Evolutionary conservation across 495 filamentous ascomycete genomes (phyloP).

Genomic region (Penicillium dipodomyicola): DNA sequence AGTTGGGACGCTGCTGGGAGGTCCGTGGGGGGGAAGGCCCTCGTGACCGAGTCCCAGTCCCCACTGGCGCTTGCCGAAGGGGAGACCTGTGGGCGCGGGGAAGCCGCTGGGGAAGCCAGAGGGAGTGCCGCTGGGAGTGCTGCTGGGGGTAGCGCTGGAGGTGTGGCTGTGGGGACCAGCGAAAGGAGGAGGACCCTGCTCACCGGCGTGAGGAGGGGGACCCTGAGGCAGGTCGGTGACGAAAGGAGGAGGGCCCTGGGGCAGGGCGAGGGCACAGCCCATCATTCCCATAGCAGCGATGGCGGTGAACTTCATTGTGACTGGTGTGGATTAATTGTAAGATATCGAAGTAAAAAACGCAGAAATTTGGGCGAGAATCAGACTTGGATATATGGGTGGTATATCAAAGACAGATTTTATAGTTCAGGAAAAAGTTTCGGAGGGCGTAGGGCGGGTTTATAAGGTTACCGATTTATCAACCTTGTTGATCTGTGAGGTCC

Average conservation of each 20-base stretch:
- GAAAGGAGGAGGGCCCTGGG: conserved; percentile 14
- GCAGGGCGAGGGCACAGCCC: conserved; percentile 30
- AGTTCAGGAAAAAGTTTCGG: not conserved
- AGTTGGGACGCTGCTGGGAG: not conserved
- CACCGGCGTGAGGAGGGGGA: conserved; percentile 1
- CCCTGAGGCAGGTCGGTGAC: conserved; percentile 17
- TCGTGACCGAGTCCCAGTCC: not conserved
- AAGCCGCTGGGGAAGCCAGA: not conserved
- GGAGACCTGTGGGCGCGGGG: not conserved
- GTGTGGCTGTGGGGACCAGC: conserved; percentile 1
- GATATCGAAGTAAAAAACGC: conserved; percentile 3
- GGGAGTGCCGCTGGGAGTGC: not conserved
- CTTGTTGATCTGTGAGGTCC: not conserved
- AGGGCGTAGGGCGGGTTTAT: conserved; percentile 14
- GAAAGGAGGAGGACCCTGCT: conserved; percentile 11
- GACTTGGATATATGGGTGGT: conserved; percentile 5
- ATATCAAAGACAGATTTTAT: conserved; percentile 8
- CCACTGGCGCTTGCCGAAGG: conserved; percentile 5
- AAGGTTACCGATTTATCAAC: conserved; percentile 1
- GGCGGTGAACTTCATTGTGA: conserved; percentile 26
- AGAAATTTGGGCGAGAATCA: conserved; percentile 5
- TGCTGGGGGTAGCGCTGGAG: not conserved
- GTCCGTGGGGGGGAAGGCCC: not conserved
- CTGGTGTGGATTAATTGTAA: conserved; percentile 4
- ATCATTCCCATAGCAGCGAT: conserved; percentile 26